A percentile compares a stretch with the other conserved stretches of the same genome.
These are phyloP conservation scores for Serendipita sp. DNA, from an alignment of 768 basidiomycete genomes.

Conservation along the genomic window DNA sequence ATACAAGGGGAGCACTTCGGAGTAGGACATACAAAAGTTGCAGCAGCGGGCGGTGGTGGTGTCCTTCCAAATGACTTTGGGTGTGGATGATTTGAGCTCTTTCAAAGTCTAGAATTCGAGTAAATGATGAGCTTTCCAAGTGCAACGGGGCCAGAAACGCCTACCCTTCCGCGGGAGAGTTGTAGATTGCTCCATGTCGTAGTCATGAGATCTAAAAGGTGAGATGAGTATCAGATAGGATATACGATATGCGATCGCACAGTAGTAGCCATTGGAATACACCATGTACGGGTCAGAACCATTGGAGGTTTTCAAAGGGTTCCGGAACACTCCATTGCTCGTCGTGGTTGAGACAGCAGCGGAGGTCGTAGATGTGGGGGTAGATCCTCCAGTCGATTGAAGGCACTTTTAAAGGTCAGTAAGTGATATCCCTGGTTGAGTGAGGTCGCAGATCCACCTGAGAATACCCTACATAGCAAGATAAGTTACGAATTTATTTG, in stretches of 20 bases:
- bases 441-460: no score
- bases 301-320: constrained; percentile 8
- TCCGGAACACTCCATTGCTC: not conserved
- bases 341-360: no score
- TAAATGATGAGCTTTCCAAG: not conserved
- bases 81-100: constrained; percentile 5
- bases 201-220: not conserved
- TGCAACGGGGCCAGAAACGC: not conserved
- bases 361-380: no score
- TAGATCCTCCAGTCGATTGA: no score
- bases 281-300: constrained; percentile 10
- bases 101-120: not conserved
- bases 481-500: no score
- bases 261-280: constrained; percentile 6
- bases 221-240: no score
- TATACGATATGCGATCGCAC: not conserved
- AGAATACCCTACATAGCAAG: no score
- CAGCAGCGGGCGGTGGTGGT: constrained; percentile 8
- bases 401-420: no score
- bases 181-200: constrained; percentile 6
- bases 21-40: constrained; percentile 1
- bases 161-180: not conserved
- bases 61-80: constrained; percentile 8
- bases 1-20: not conserved
- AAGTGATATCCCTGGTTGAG: no score